A percentile compares a stretch with the other conserved stretches of the same genome.
phyloP scores from a whole-genome alignment of 176 grass and related monocot species.

The Panicum miliaceum region DNA sequence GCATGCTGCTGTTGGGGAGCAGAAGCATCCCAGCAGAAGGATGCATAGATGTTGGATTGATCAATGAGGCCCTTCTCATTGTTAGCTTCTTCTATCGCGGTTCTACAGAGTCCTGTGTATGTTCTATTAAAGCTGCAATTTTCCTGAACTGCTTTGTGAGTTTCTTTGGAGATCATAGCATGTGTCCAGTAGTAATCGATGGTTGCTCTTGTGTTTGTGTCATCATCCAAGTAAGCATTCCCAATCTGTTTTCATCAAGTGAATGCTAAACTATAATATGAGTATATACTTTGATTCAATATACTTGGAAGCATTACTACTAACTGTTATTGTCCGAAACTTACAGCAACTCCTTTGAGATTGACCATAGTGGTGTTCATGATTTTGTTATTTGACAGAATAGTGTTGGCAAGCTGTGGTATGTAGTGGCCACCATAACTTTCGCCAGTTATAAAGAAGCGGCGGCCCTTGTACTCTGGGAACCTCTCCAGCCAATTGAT shows the following conservation, averaged over 20 bases:
- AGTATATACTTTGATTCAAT: background rate
- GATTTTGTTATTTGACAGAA: slow-evolving; percentile 49
- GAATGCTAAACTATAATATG: slow-evolving; percentile 16
- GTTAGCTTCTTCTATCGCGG: slow-evolving; percentile 30
- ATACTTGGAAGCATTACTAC: slow-evolving; percentile 5
- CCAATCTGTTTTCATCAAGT: slow-evolving; percentile 44
- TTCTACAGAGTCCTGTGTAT: slow-evolving; percentile 29
- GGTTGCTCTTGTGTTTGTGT: slow-evolving; percentile 45
- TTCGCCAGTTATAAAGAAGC: slow-evolving; percentile 63
- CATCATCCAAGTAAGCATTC: slow-evolving; percentile 54
- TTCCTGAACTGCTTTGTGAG: slow-evolving; percentile 42
- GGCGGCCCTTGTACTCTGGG: slow-evolving; percentile 47
- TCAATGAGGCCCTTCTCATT: slow-evolving; percentile 36
- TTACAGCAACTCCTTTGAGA: slow-evolving; percentile 58
- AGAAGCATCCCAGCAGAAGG: slow-evolving; percentile 34
- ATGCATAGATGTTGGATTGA: slow-evolving; percentile 46
- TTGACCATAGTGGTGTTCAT: slow-evolving; percentile 35
- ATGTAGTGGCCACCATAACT: slow-evolving; percentile 69
- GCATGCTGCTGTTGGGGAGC: slow-evolving; percentile 20
- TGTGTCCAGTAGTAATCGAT: slow-evolving; percentile 62
- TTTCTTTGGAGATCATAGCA: slow-evolving; percentile 62
- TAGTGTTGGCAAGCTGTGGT: slow-evolving; percentile 60
- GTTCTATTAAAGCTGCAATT: slow-evolving; percentile 55
- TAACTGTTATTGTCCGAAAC: slow-evolving; percentile 30
- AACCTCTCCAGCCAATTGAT: slow-evolving; percentile 67